Conservation (phyloP, 345 rosid genomes). For the Euclidium syriacum region DNA sequence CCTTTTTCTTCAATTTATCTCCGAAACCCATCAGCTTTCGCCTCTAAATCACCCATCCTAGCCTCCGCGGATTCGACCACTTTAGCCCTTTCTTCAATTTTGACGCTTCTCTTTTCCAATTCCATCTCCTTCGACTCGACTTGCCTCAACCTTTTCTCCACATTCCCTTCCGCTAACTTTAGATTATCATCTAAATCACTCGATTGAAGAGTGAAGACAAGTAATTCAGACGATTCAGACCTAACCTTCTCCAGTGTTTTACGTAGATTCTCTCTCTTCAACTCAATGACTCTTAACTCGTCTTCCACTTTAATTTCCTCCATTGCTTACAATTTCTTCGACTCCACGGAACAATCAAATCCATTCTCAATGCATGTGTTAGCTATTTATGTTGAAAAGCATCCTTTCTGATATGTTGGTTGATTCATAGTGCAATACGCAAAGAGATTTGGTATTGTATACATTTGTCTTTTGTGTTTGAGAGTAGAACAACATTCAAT, state of each 20-base stretch:
- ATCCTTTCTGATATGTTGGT: too few species aligned
- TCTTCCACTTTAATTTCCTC: background rate
- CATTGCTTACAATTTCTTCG: constrained; percentile 13
- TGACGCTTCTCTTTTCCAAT: background rate
- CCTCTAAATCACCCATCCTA: background rate
- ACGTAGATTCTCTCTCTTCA: constrained; percentile 15
- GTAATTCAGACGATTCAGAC: background rate
- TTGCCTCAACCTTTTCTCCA: background rate
- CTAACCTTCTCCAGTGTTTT: background rate
- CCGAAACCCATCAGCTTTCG: background rate
- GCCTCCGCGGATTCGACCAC: constrained; percentile 14
- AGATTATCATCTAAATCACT: background rate
- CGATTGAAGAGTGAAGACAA: constrained; percentile 15
- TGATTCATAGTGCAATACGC: too few species aligned
- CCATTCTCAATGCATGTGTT: too few species aligned
- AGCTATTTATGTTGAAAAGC: too few species aligned
- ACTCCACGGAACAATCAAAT: background rate
- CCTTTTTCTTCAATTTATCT: background rate
- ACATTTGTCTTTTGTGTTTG: too few species aligned
- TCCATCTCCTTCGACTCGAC: constrained; percentile 8
- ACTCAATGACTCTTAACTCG: constrained; percentile 12
- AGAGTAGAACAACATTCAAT: too few species aligned
- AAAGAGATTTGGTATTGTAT: too few species aligned
- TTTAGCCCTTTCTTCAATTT: constrained; percentile 10
- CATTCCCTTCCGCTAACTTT: background rate